Evolutionary conservation across 169 alveolate genomes (phyloP).

Genomic region (Plasmodium vivax): DNA sequence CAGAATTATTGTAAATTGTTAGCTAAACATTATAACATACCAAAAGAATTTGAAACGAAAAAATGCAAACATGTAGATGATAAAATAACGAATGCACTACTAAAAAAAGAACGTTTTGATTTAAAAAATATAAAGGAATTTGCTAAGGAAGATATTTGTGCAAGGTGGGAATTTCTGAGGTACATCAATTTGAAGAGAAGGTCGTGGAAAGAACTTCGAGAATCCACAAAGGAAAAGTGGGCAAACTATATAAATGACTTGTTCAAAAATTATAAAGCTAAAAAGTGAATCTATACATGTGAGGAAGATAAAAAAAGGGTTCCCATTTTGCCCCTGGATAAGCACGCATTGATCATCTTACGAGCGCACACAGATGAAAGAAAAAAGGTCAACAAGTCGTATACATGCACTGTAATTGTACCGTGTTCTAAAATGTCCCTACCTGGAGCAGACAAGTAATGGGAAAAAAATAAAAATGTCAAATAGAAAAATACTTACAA

Average conservation of each 20-base stretch:
- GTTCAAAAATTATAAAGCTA: neutral
- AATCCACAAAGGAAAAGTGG: conserved; percentile 13
- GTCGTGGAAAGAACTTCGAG: conserved; percentile 10
- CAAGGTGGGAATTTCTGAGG: conserved; percentile 33
- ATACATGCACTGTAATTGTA: neutral
- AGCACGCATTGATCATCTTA: neutral
- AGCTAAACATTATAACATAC: conserved; percentile 13
- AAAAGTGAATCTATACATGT: neutral
- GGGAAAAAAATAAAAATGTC: neutral
- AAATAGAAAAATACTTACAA: neutral
- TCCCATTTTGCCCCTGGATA: neutral
- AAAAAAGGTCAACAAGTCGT: neutral
- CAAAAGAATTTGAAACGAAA: conserved; percentile 5
- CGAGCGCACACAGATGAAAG: neutral
- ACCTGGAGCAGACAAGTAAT: neutral
- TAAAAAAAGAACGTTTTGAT: conserved; percentile 3
- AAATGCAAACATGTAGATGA: conserved; percentile 7
- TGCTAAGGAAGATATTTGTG: conserved; percentile 12
- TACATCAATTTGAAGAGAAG: conserved; percentile 9
- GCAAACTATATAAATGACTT: neutral
- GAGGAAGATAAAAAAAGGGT: neutral
- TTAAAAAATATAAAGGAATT: conserved; percentile 9
- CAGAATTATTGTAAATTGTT: neutral
- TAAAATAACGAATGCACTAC: conserved; percentile 1
- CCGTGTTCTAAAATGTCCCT: neutral